phyloP scores from a whole-genome alignment of 768 basidiomycete species.

The Tulasnella sp. region DNA sequence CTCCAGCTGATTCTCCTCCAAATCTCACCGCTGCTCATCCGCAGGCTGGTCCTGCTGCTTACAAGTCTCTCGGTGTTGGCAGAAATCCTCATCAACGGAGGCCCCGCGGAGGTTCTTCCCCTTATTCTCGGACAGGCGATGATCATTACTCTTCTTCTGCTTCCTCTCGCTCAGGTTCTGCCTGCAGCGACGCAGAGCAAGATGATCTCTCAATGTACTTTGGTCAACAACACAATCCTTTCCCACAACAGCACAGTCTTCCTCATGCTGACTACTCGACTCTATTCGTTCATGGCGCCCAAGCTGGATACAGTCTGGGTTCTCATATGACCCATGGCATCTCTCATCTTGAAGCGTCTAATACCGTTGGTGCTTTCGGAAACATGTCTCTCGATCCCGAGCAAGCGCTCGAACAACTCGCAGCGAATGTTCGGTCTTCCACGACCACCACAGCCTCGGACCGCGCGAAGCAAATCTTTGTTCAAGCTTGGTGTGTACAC shows the following conservation, averaged over 20 bases:
- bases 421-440: constrained; percentile 73
- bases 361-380: constrained; percentile 39
- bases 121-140: constrained; percentile 4
- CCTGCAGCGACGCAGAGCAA: constrained; percentile 11
- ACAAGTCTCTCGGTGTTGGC: constrained; percentile 9
- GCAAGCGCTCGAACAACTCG: constrained; percentile 72
- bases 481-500: constrained; percentile 71
- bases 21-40: constrained; percentile 4
- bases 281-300: constrained; percentile 6
- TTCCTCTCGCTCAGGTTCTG: constrained; percentile 4
- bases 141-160: constrained; percentile 9
- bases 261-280: constrained; percentile 1
- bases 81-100: neutral
- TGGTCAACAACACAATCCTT: neutral
- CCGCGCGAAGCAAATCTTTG: constrained; percentile 83
- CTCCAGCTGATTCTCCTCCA: constrained; percentile 17
- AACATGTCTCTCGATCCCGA: constrained; percentile 65
- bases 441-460: constrained; percentile 87
- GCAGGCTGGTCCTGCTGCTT: neutral
- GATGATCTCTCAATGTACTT: constrained; percentile 2
- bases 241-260: neutral
- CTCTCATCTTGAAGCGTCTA: constrained; percentile 1
- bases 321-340: neutral
- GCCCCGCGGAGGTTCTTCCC: neutral
- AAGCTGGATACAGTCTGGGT: neutral